Evolutionary conservation across 352 stramenopile species (phyloP).

Genomic region (Phytophthora constricta): DNA sequence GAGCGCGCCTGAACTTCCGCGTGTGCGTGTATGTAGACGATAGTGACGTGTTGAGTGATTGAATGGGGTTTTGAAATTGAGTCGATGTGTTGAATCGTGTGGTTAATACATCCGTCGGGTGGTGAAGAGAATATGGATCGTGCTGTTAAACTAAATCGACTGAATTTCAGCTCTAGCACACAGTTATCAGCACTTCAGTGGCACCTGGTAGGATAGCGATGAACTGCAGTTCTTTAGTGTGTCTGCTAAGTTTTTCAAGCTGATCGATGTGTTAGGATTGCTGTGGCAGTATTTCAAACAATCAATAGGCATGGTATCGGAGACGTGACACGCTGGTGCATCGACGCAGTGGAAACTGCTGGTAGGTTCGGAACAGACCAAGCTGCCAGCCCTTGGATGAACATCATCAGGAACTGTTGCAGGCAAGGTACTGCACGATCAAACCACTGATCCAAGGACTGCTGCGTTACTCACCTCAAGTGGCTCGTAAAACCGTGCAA

Average conservation of each 20-base stretch:
- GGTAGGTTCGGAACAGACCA: neutral
- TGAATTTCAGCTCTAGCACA: no score
- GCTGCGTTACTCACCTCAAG: neutral
- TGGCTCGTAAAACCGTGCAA: neutral
- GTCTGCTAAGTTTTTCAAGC: no score
- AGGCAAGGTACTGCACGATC: neutral
- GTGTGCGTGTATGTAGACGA: neutral
- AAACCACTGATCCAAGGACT: neutral
- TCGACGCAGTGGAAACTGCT: neutral
- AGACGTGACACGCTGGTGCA: neutral
- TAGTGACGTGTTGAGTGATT: constrained; percentile 1
- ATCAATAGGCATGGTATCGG: neutral
- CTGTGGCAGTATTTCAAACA: no score
- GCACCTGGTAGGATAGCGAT: no score
- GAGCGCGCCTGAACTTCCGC: neutral
- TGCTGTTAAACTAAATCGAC: no score
- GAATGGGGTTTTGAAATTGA: neutral
- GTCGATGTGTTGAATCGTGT: neutral
- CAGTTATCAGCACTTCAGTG: no score
- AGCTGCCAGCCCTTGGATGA: neutral
- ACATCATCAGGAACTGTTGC: neutral
- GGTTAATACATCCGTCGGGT: neutral
- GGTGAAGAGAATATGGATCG: no score
- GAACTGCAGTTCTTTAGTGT: no score
- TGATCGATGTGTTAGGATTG: no score